These are phyloP conservation scores for Platanthera guangdongensis DNA, from an alignment of 106 monocot genomes.

Conservation along the genomic window DNA sequence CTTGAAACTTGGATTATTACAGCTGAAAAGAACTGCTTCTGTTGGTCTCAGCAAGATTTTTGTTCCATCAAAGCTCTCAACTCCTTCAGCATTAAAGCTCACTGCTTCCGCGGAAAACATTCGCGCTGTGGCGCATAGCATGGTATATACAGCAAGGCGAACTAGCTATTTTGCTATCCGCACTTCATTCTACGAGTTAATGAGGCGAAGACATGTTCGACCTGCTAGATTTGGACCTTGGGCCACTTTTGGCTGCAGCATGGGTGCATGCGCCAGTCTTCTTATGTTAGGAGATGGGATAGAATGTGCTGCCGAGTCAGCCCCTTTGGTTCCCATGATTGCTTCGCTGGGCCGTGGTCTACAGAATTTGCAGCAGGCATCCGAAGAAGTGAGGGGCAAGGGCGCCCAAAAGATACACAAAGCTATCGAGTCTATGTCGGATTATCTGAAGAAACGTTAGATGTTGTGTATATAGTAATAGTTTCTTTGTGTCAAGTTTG, in stretches of 20 bases:
- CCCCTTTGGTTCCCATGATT: constrained; percentile 64
- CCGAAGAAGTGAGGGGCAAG: constrained; percentile 33
- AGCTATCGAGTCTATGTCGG: constrained; percentile 45
- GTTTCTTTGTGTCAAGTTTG: too few relatives aligned
- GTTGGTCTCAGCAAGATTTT: constrained; percentile 60
- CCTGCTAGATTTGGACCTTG: constrained; percentile 41
- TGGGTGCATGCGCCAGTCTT: constrained; percentile 55
- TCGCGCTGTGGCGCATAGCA: constrained; percentile 45
- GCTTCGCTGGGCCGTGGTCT: constrained; percentile 74
- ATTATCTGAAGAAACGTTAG: constrained; percentile 38
- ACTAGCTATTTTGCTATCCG: constrained; percentile 76
- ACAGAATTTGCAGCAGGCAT: constrained; percentile 50
- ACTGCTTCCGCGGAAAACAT: constrained; percentile 73
- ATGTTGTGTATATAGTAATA: not conserved
- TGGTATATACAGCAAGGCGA: constrained; percentile 50
- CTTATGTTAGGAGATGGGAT: constrained; percentile 74
- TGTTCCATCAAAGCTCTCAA: constrained; percentile 34
- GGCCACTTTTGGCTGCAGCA: constrained; percentile 63
- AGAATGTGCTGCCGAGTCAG: constrained; percentile 73
- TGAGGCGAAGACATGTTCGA: constrained; percentile 39
- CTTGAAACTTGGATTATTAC: constrained; percentile 34
- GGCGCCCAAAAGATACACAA: constrained; percentile 38
- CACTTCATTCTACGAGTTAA: constrained; percentile 78
- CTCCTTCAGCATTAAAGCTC: constrained; percentile 28
- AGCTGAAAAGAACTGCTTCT: constrained; percentile 50